Percentiles rank a stretch among this genome's conserved stretches.
phyloP scores from a whole-genome alignment of 371 early-diverging fungal species.

The Funneliformis caledonium region DNA sequence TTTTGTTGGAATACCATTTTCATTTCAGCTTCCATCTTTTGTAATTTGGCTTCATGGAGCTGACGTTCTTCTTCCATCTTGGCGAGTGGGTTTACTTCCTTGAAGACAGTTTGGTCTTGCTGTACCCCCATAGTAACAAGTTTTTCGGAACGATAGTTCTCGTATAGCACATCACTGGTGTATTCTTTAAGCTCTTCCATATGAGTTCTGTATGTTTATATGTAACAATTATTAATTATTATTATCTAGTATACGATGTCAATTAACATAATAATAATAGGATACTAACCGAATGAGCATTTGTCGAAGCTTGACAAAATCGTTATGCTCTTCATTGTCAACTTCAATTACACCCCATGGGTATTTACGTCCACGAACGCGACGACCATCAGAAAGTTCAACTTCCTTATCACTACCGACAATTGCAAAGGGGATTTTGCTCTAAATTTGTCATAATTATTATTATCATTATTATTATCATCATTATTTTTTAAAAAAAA shows the following conservation, averaged over 20 bases:
- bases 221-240: neutral
- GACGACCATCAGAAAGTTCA: conserved; percentile 80
- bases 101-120: conserved; percentile 80
- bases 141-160: conserved; percentile 90
- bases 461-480: too few relatives aligned
- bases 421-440: conserved; percentile 95
- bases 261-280: neutral
- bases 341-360: conserved; percentile 97
- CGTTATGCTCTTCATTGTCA: conserved; percentile 89
- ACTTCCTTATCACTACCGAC: conserved; percentile 94
- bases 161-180: conserved; percentile 85
- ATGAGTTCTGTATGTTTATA: conserved; percentile 62
- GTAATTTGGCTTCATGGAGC: conserved; percentile 93
- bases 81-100: conserved; percentile 86
- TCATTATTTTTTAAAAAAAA: conserved; percentile 12
- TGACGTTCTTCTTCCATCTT: conserved; percentile 93
- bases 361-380: conserved; percentile 92
- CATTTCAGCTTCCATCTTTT: conserved; percentile 98
- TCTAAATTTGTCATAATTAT: too few relatives aligned
- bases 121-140: conserved; percentile 80
- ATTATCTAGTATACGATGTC: neutral
- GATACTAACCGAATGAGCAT: conserved; percentile 74
- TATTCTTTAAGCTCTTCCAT: conserved; percentile 92
- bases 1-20: conserved; percentile 96
- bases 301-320: conserved; percentile 94